Percentiles rank a stretch among this genome's conserved stretches.
phyloP scores from a whole-genome alignment of 2,329 filamentous ascomycete species.

The Phialophora tarda region DNA sequence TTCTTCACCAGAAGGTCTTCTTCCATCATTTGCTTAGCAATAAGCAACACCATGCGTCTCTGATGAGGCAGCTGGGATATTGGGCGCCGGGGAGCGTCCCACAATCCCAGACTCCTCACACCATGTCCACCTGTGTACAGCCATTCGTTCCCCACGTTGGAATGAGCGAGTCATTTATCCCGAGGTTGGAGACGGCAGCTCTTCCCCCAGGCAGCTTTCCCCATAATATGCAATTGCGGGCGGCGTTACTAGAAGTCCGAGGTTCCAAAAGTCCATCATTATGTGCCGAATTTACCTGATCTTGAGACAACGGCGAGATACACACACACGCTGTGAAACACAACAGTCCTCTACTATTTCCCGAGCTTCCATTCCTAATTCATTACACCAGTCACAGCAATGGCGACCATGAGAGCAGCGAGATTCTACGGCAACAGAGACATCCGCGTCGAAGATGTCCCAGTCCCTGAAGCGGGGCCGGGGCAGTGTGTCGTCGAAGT shows the following conservation, averaged over 20 bases:
- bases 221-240: neutral
- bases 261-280: neutral
- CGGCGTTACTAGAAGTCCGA: neutral
- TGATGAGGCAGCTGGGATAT: neutral
- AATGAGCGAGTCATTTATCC: neutral
- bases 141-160: neutral
- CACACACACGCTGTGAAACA: neutral
- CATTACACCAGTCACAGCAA: neutral
- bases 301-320: neutral
- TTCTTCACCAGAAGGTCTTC: too few species aligned
- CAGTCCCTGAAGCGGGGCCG: slow-evolving; percentile 47
- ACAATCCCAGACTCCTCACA: neutral
- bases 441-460: slow-evolving; percentile 50
- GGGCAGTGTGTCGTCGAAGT: slow-evolving; percentile 48
- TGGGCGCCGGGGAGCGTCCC: neutral
- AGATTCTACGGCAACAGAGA: slow-evolving; percentile 52
- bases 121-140: neutral
- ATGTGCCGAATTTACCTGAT: neutral
- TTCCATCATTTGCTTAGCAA: too few species aligned
- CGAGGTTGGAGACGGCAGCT: slow-evolving; percentile 10
- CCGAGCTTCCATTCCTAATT: neutral
- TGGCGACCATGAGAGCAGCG: slow-evolving; percentile 50
- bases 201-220: neutral
- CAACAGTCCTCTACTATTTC: neutral
- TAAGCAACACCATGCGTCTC: neutral